These are phyloP conservation scores for Arthrobotrys megalospora DNA, from an alignment of 2,329 filamentous ascomycete genomes.

Conservation along the genomic window DNA sequence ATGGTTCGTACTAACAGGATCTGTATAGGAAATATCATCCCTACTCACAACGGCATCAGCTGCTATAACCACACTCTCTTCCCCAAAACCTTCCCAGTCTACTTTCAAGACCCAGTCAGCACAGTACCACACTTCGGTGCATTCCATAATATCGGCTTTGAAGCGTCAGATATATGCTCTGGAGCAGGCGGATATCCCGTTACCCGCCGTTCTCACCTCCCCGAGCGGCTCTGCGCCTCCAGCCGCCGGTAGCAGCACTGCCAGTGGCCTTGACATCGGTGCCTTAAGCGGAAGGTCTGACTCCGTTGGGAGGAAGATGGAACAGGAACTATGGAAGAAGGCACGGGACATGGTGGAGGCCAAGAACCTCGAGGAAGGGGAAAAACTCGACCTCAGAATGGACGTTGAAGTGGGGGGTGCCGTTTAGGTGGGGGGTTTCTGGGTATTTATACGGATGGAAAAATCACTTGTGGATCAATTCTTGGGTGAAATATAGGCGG, in stretches of 20 bases:
- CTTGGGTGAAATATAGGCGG: not conserved
- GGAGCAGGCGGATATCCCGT: slow-evolving; percentile 58
- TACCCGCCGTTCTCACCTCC: slow-evolving; percentile 43
- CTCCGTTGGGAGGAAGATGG: slow-evolving; percentile 55
- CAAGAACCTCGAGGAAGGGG: slow-evolving; percentile 31
- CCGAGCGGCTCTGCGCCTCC: slow-evolving; percentile 31
- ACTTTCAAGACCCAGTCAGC: slow-evolving; percentile 50
- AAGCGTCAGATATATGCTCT: slow-evolving; percentile 56
- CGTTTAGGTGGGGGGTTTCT: not conserved
- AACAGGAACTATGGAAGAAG: slow-evolving; percentile 54
- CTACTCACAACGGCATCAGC: slow-evolving; percentile 62
- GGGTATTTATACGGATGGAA: not conserved
- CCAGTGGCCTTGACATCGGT: slow-evolving; percentile 48
- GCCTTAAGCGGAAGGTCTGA: slow-evolving; percentile 52
- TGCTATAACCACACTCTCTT: slow-evolving; percentile 53
- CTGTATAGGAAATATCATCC: slow-evolving; percentile 52
- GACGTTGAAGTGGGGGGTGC: slow-evolving; percentile 40
- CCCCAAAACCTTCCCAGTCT: slow-evolving; percentile 37
- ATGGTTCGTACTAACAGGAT: not conserved
- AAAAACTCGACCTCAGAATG: slow-evolving; percentile 53
- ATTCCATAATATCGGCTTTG: slow-evolving; percentile 41
- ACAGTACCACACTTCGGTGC: slow-evolving; percentile 52
- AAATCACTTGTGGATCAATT: slow-evolving; percentile 5
- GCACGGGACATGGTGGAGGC: slow-evolving; percentile 48
- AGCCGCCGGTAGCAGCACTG: not conserved